Base-by-base conservation (phyloP, 2,329 filamentous ascomycete species). In the Paradendryphiella salina region DNA sequence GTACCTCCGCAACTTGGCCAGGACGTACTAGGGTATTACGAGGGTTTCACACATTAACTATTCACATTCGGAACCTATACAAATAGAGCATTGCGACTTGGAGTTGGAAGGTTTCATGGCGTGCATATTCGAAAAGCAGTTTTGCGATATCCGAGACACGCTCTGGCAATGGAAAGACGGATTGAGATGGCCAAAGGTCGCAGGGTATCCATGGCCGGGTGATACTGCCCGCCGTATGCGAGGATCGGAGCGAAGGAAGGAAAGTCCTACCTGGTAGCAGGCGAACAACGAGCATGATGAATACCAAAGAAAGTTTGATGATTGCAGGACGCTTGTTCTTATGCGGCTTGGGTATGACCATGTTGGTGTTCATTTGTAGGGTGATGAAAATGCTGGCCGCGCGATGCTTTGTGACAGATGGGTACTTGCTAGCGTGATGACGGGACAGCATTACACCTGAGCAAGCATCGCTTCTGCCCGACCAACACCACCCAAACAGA, bases 1-100 rank as follows among this genome's bases (percentile, higher is more conserved):
- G 94, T 99, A 99, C 77, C 84, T 99, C 73, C 87, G 94, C 73
- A 99, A 99, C 81, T 81, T 99, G 70, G 89, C 92, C 54, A 87
- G 94, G 74, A 95, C 92, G 52, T 99, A 99, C 81, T 96, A 88
- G 61, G 61, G 37, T 21, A 49, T 37, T 18, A 46, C 32, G 45
- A 29, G 40, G 44, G 31, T 46, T 46, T 48, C 14, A 42, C 31
- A 46, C 40, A 49, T 21, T 15, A 41, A 37, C 20, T 43, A 44
- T 42, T 52, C 45, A 49, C 36, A 44, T 52, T 52, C 43, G 38
- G 46, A 52, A 54, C 48, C 51, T 48, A 46, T 54, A 56, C 50
- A 60, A 14, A 61, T 61, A 64, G 57, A 67, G 68, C 65, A 72
- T 70, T 65, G 50, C 60, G 64, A 61, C 61, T 66, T 67, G 68